Base-by-base conservation (phyloP, 2,329 filamentous ascomycete species). In the Penicillium verrucosum region DNA sequence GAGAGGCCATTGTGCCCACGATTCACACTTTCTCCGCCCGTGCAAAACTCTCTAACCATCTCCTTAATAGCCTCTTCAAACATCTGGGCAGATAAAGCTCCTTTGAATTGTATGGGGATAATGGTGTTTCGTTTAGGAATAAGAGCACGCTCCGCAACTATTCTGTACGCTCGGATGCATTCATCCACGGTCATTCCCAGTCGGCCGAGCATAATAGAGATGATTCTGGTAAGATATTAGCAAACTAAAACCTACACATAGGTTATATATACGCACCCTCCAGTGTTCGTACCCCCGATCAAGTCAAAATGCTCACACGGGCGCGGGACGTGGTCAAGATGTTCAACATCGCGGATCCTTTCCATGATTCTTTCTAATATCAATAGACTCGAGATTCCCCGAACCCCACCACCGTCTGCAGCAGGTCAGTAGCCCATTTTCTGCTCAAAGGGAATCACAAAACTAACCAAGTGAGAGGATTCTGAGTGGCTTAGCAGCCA, bases 401-500 rank as follows among this genome's bases (percentile, higher is more conserved):
- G 51, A n/a, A 29, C 11, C 0, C 43, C 43, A 12, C 51, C 51
- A 3, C 51, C 51, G 10, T 54, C 51, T 54, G 4, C 0, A 7
- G 0, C 1, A 6, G 11, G n/a, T 53, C 30, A 53, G 23, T 12
- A 16, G 14, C 11, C 2, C 1, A 29, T 7, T 40, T 2, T 0
- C 37, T 40, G 8, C 11, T 0, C 8, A 4, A 1, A 10, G 3
- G 2, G 9, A 29, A 29, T 11, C 40, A 23, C 6, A 0, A 23
- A 23, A 37, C 51, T 10, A 18, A 54, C 51, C 51, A 9, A 47
- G 51, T 5, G 51, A 54, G 11, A 54, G 51, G 27, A 54, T 47
- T 25, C 51, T 46, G 5, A 47, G n/a, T 9, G 51, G 51, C 34
- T 41, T 4, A 6, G 42, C 12, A 1, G 42, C 1, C 9, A 2